Conservation (phyloP, 192 early-diverging fungal species). For the Diversispora eburnea region DNA sequence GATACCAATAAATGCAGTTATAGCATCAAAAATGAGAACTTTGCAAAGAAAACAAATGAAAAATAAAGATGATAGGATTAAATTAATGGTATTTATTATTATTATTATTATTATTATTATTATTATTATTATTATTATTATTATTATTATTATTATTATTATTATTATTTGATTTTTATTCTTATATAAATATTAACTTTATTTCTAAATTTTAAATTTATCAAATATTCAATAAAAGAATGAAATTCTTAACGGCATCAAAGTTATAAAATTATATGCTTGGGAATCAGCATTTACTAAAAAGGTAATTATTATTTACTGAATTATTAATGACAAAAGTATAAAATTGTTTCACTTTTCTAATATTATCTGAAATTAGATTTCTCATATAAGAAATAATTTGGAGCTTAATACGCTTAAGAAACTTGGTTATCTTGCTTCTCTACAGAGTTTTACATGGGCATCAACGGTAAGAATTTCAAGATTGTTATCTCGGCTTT, state of each 20-base stretch:
- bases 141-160: neutral
- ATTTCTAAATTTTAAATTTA: neutral
- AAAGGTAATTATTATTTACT: constrained; percentile 43
- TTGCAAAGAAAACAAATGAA: constrained; percentile 81
- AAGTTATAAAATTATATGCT: constrained; percentile 95
- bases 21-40: constrained; percentile 61
- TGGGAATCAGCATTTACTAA: constrained; percentile 83
- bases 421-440: constrained; percentile 66
- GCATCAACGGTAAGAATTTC: constrained; percentile 49
- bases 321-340: neutral
- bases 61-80: constrained; percentile 61
- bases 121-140: neutral
- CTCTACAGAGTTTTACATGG: constrained; percentile 75
- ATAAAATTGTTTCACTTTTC: neutral
- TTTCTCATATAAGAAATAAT: constrained; percentile 64
- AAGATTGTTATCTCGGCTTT: too few relatives aligned
- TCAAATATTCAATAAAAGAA: constrained; percentile 38
- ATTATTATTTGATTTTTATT: neutral
- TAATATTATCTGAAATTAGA: constrained; percentile 23
- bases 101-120: neutral
- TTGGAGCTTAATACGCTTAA: constrained; percentile 73
- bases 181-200: too few relatives aligned
- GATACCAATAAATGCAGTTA: constrained; percentile 70
- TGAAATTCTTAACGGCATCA: constrained; percentile 87
- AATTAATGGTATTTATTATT: constrained; percentile 25